Conservation (phyloP, 805 yeast genomes). For the Ogataea corticis region DNA sequence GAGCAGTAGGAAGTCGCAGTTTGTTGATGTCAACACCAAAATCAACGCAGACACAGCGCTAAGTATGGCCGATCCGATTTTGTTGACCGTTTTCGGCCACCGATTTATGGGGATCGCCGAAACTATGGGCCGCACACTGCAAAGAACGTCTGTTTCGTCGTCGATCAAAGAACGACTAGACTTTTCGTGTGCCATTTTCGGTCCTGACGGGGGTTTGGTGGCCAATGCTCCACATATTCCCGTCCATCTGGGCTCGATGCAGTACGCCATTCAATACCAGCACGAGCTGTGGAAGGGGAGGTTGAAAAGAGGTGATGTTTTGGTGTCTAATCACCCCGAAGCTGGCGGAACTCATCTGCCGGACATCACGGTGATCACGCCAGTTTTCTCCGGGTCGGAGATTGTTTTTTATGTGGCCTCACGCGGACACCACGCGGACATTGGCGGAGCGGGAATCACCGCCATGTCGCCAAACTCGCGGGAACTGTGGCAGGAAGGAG, state of each 20-base stretch:
- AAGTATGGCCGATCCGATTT: constrained; percentile 38
- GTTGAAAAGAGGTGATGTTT: constrained; percentile 41
- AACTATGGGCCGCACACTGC: constrained; percentile 43
- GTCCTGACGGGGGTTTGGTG: constrained; percentile 39
- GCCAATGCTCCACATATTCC: constrained; percentile 49
- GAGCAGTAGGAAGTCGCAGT: constrained; percentile 5
- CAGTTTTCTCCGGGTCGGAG: constrained; percentile 44
- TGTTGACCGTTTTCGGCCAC: constrained; percentile 42
- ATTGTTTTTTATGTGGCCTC: constrained; percentile 55
- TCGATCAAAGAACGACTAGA: constrained; percentile 45
- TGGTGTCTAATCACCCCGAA: constrained; percentile 42
- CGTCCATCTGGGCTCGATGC: constrained; percentile 46
- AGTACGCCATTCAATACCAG: constrained; percentile 40
- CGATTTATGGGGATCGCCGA: constrained; percentile 49
- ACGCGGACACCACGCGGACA: constrained; percentile 61
- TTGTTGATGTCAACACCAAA: constrained; percentile 9
- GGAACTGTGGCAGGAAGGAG: constrained; percentile 55
- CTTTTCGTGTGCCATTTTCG: constrained; percentile 46
- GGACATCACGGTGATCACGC: constrained; percentile 55
- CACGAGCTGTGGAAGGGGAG: constrained; percentile 39
- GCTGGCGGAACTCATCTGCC: constrained; percentile 48
- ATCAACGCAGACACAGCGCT: constrained; percentile 13
- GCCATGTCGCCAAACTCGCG: constrained; percentile 55
- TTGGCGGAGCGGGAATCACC: constrained; percentile 58
- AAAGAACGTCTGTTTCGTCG: constrained; percentile 41